phyloP scores from a whole-genome alignment of 2,329 filamentous ascomycete species.

The Exophiala bonariae region DNA sequence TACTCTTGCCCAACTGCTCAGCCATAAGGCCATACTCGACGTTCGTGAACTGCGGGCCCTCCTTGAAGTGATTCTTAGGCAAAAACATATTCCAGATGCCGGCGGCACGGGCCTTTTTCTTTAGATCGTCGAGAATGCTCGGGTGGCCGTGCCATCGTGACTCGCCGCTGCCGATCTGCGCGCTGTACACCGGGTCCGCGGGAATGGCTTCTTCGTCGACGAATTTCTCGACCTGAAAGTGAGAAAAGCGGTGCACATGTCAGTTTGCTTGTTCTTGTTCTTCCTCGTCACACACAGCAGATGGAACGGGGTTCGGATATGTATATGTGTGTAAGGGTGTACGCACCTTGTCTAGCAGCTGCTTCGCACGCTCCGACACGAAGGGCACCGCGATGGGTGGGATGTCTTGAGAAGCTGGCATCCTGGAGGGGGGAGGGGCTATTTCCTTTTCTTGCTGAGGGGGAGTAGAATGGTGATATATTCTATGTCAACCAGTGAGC shows the following conservation, averaged over 20 bases:
- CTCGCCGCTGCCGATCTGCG: constrained; percentile 74
- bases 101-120: constrained; percentile 74
- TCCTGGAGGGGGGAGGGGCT: neutral
- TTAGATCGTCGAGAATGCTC: constrained; percentile 80
- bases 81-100: constrained; percentile 99
- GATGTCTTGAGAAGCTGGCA: constrained; percentile 48
- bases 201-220: constrained; percentile 93
- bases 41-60: constrained; percentile 93
- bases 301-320: too few relatives aligned
- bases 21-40: constrained; percentile 97
- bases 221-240: constrained; percentile 75
- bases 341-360: constrained; percentile 72
- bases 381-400: constrained; percentile 59
- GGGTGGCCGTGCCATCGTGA: constrained; percentile 79
- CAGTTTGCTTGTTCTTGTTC: too few relatives aligned
- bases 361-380: constrained; percentile 81
- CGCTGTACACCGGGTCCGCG: constrained; percentile 75
- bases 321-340: too few relatives aligned
- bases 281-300: too few relatives aligned
- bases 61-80: constrained; percentile 88
- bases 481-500: neutral
- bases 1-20: constrained; percentile 86
- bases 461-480: too few relatives aligned
- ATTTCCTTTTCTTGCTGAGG: neutral
- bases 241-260: neutral